Percentiles rank a stretch among this genome's conserved stretches.
These are phyloP conservation scores for Candida boidinii DNA, from an alignment of 805 yeast genomes.

Conservation along the genomic window DNA sequence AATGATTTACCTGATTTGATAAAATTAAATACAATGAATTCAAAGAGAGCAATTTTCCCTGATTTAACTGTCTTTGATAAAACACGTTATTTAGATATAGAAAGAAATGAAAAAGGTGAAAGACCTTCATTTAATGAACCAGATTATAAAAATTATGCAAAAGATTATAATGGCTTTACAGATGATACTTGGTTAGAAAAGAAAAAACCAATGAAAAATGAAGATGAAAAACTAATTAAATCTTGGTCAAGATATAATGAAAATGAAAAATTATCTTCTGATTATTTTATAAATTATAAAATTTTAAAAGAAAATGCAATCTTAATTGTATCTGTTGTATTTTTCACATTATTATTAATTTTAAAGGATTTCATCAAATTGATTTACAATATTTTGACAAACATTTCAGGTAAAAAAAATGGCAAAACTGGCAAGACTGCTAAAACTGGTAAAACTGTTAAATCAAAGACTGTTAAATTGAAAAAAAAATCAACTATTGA, in stretches of 20 bases:
- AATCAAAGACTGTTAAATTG: no score
- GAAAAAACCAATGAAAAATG: conserved; percentile 14
- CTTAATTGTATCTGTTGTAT: conserved; percentile 20
- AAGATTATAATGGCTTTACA: conserved; percentile 10
- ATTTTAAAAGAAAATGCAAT: conserved; percentile 43
- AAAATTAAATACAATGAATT: conserved; percentile 14
- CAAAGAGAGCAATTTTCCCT: conserved; percentile 38
- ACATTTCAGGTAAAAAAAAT: no score
- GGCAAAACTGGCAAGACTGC: no score
- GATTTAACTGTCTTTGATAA: conserved; percentile 45
- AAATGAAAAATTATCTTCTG: conserved; percentile 25
- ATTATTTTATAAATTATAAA: conserved; percentile 31
- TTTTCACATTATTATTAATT: background rate
- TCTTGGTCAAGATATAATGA: conserved; percentile 18
- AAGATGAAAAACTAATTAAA: conserved; percentile 9
- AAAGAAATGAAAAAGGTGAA: conserved; percentile 39
- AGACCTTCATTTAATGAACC: conserved; percentile 18
- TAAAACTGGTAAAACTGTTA: no score
- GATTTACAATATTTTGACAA: background rate
- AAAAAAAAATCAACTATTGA: no score
- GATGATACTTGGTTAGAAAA: background rate
- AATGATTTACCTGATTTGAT: conserved; percentile 23
- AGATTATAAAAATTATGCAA: conserved; percentile 21
- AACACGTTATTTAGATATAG: conserved; percentile 41
- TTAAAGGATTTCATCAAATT: background rate